Conservation (phyloP, 305 asterid species). For the Nicotiana rustica region DNA sequence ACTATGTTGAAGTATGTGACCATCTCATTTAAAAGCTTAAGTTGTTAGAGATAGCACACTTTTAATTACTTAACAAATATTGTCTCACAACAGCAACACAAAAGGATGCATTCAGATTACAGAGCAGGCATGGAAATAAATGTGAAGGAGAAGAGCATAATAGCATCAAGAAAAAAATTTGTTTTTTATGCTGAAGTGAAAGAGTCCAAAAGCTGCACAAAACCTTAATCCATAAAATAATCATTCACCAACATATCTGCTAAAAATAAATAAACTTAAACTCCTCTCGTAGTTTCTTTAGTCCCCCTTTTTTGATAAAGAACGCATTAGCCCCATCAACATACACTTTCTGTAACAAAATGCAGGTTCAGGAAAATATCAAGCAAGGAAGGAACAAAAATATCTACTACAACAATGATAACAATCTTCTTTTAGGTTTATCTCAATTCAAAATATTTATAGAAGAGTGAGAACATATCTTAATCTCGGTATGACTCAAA, state of each 20-base stretch:
- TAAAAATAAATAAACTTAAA: background rate
- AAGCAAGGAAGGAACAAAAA: slow-evolving; percentile 8
- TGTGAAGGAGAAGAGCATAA: background rate
- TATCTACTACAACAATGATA: background rate
- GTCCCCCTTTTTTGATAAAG: background rate
- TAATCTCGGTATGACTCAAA: background rate
- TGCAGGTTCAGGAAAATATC: background rate
- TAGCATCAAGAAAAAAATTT: background rate
- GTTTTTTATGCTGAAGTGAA: background rate
- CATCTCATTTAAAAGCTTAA: slow-evolving; percentile 9
- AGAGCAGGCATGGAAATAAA: slow-evolving; percentile 3
- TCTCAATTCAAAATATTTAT: slow-evolving; percentile 1
- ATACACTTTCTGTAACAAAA: background rate
- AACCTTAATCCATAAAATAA: background rate
- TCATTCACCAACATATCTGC: slow-evolving; percentile 10
- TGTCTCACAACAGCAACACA: background rate
- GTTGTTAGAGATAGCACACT: background rate
- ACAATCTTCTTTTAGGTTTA: slow-evolving; percentile 2
- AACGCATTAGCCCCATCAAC: background rate
- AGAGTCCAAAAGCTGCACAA: background rate
- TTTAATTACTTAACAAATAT: background rate
- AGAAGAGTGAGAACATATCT: background rate
- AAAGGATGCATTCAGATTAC: background rate
- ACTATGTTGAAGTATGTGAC: background rate
- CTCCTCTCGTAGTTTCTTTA: background rate